Base-by-base conservation (phyloP, 176 grass and related monocot genomes). In the Coix lacrymajobi region DNA sequence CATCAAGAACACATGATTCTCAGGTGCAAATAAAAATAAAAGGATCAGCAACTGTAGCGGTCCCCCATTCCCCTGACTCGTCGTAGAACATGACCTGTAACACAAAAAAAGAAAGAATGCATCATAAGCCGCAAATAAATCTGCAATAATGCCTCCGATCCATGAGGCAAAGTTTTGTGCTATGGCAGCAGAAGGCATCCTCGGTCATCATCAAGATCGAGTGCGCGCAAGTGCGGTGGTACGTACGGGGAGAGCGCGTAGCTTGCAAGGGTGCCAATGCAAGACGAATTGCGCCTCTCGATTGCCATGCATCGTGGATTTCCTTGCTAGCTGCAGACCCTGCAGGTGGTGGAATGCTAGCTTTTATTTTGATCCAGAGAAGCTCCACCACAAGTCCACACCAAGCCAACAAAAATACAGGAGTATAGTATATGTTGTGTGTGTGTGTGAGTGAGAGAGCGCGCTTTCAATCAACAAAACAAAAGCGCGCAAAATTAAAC, bases 201-300 rank as follows among this genome's bases (percentile, higher is more conserved):
- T n/a, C n/a, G n/a, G n/a, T 14, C 40, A 49, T 70, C 74, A 45
- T 8, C 28, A 19, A 13, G 39, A 29, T n/a, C n/a, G n/a, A n/a
- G n/a, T n/a, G n/a, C n/a, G 16, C 9, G 28, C 61, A 46, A 65
- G 77, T 84, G 71, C 22, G 71, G 17, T 41, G 62, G 11, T 25
- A 3, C 8, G n/a, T 25, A 6, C 36, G 4, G n/a, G n/a, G n/a
- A n/a, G 57, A 11, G 54, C 14, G 58, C 45, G 77, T 74, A 73
- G 58, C 77, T 65, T 80, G 13, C 44, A 86, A 86, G 84, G 56
- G 62, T 75, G 14, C 3, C 56, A 25, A n/a, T n/a, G n/a, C n/a
- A n/a, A 17, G 52, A 43, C 24, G 46, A 32, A 22, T 70, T 11
- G 80, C 24, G 51, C 7, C 3, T 56, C n/a, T 43, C 25, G 26